phyloP scores from a whole-genome alignment of 1,284 basidiomycete species.

The Heterobasidion parviporum region DNA sequence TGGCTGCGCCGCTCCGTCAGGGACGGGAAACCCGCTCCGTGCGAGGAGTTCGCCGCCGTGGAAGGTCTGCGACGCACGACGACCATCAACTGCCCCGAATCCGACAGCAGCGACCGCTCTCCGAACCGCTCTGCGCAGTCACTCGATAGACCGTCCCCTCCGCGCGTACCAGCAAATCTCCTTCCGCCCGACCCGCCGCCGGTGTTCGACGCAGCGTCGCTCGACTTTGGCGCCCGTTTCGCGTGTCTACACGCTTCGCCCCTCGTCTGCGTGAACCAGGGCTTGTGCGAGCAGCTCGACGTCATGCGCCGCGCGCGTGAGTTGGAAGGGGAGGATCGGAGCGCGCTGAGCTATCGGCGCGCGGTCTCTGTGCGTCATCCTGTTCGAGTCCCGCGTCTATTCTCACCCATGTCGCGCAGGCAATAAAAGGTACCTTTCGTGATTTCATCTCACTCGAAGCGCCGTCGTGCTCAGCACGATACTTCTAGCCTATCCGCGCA shows the following conservation, averaged over 20 bases:
- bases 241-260: conserved; percentile 56
- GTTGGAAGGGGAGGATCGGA: conserved; percentile 56
- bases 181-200: conserved; percentile 9
- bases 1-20: conserved; percentile 57
- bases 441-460: neutral
- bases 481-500: conserved; percentile 51
- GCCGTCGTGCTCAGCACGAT: neutral
- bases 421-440: conserved; percentile 45
- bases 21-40: conserved; percentile 36
- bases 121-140: neutral
- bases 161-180: conserved; percentile 14
- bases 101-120: neutral
- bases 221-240: conserved; percentile 35
- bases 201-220: neutral
- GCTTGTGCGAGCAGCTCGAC: conserved; percentile 44
- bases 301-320: conserved; percentile 49
- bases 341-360: conserved; percentile 59
- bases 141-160: neutral
- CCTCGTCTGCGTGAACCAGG: conserved; percentile 58
- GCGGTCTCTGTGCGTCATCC: conserved; percentile 46
- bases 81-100: conserved; percentile 27
- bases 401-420: conserved; percentile 22
- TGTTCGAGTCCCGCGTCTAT: neutral
- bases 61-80: conserved; percentile 39
- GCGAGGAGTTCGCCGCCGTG: conserved; percentile 45